Evolutionary conservation across 176 grass and related monocot species (phyloP), one percentile per base, ranked within the genome.

Genomic region (Hordeum vulgare): DNA sequence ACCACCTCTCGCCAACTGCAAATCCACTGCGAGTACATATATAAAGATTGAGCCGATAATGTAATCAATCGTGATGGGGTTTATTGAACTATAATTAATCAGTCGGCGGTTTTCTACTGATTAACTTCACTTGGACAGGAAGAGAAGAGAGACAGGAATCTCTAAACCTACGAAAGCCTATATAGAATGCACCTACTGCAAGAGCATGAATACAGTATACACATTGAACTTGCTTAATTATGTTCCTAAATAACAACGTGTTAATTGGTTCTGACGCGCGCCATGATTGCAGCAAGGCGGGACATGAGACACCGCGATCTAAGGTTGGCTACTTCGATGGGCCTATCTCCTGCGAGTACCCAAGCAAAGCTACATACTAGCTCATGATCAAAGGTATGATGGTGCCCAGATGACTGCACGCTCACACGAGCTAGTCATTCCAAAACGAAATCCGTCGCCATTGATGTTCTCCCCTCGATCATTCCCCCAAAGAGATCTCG

Each of bases 101-200:
- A 74, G 45, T 67, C 25, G 36, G n/a, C 24, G 67, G 47, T 45
- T 80, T 2, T 47, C 13, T 35, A 10, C 1, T 51, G 12, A 13
- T 27, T 59, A 59, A 20, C 70, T 81, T 89, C 80, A 42, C 86
- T 74, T 84, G 66, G 57, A 44, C 26, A 33, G 11, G 41, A 88
- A 58, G 67, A 49, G 68, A 89, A 29, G 76, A 70, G 40, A 54
- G 23, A 18, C 15, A 0, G 53, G 34, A 81, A 63, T 89, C 53
- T 82, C 71, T 36, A 42, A 89, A 85, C 64, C 64, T 36, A 85
- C 71, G 77, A 34, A 64, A 71, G 56, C 71, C 31, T 42, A 69
- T 11, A 54, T n/a, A 4, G 24, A 10, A 74, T 33, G 6, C 62
- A 45, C n/a, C n/a, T n/a, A n/a, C n/a, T n/a, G n/a, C n/a, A n/a